Conservation (phyloP, 176 grass and related monocot species). For the Elaeis guineensis region DNA sequence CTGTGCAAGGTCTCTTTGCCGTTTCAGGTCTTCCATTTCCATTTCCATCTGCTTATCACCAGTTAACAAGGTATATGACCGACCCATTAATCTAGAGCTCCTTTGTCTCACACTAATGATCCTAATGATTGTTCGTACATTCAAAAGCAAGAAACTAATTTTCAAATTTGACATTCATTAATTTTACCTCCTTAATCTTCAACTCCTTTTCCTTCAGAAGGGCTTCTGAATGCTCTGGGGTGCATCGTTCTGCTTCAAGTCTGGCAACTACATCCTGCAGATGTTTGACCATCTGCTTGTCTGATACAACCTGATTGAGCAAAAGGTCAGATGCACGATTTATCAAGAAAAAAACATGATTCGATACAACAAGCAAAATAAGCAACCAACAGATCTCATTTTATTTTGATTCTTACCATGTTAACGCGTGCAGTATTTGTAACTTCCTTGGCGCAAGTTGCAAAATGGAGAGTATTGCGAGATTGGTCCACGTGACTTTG, state of each 20-base stretch:
- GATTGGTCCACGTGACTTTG: slow-evolving; percentile 82
- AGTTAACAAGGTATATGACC: too few relatives aligned
- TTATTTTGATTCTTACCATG: slow-evolving; percentile 44
- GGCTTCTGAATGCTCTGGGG: slow-evolving; percentile 54
- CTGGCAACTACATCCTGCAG: slow-evolving; percentile 90
- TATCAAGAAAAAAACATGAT: not conserved
- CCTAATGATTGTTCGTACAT: too few relatives aligned
- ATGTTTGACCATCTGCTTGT: slow-evolving; percentile 86
- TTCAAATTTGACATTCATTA: slow-evolving; percentile 6
- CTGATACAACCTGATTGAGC: slow-evolving; percentile 65
- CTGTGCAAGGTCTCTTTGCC: slow-evolving; percentile 61
- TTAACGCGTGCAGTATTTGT: slow-evolving; percentile 93
- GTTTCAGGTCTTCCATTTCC: slow-evolving; percentile 72
- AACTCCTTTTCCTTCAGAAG: slow-evolving; percentile 65
- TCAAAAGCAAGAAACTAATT: too few relatives aligned
- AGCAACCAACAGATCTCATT: not conserved
- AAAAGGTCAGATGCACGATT: slow-evolving; percentile 1
- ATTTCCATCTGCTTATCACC: slow-evolving; percentile 59
- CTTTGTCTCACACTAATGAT: too few relatives aligned
- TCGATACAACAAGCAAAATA: not conserved
- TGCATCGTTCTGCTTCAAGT: slow-evolving; percentile 70
- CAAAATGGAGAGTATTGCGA: slow-evolving; percentile 89
- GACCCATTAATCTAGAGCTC: too few relatives aligned
- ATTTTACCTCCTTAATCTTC: slow-evolving; percentile 74
- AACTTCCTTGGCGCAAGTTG: slow-evolving; percentile 85